phyloP scores from a whole-genome alignment of 2,329 filamentous ascomycete species.

The Fusarium staphyleae region DNA sequence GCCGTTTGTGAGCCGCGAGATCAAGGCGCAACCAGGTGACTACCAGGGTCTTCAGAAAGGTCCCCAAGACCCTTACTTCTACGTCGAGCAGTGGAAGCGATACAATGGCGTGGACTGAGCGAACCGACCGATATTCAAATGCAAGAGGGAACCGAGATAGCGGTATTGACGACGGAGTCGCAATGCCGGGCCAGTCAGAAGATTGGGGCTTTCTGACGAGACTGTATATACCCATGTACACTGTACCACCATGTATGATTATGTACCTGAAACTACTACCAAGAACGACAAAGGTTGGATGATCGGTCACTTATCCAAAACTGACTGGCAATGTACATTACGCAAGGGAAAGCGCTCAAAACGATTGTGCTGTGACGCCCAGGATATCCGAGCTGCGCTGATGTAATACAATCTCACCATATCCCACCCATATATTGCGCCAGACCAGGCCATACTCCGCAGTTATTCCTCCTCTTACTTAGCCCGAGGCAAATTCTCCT shows the following conservation, averaged over 20 bases:
- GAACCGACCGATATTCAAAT: not conserved
- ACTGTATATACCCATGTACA: constrained; percentile 44
- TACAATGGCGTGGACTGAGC: constrained; percentile 68
- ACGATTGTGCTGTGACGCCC: constrained; percentile 21
- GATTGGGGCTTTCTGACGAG: constrained; percentile 29
- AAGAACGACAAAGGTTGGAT: constrained; percentile 21
- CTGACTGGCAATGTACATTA: constrained; percentile 14
- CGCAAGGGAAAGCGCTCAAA: constrained; percentile 15
- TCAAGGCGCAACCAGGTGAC: constrained; percentile 60
- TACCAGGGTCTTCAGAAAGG: constrained; percentile 62
- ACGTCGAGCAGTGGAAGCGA: constrained; percentile 71
- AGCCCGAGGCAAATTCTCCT: constrained; percentile 50
- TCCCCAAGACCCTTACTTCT: constrained; percentile 66
- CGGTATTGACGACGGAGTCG: constrained; percentile 7
- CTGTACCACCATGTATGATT: constrained; percentile 45
- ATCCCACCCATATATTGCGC: constrained; percentile 21
- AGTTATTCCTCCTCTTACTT: constrained; percentile 29
- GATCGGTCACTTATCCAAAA: constrained; percentile 7
- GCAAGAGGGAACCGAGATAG: not conserved
- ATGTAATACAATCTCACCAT: constrained; percentile 22
- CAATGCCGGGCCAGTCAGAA: constrained; percentile 8
- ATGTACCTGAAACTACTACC: constrained; percentile 28
- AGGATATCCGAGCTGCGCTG: constrained; percentile 23
- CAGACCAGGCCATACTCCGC: constrained; percentile 12
- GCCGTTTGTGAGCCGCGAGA: constrained; percentile 74